Base-by-base conservation (phyloP, 257 asterid species). In the Petunia axillaris region DNA sequence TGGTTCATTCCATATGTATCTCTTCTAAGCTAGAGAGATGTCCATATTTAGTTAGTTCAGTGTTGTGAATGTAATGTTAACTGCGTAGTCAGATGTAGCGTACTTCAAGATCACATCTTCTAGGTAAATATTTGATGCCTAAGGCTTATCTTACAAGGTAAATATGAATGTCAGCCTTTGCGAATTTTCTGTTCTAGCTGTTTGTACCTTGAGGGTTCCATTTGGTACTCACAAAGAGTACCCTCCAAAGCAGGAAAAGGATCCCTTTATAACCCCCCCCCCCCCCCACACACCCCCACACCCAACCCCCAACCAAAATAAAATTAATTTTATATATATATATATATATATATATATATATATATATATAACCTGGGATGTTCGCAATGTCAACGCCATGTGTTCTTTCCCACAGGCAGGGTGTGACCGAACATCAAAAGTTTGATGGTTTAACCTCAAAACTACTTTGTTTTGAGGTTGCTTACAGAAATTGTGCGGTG, bases 51-150 rank as follows among this genome's bases (percentile, higher is more conserved):
- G 77, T 48, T 48, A 71, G 77, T 11, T 50, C 78, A 73, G 78
- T 48, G 62, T 73, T 73, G 77, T 73, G 46, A 50, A 73, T 73
- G 78, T 73, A 35, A 71, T 35, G 44, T 60, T 71, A 50, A 71
- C 35, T 48, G 40, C 48, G 46, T 13, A 53, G 46, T 73, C 78
- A 73, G 78, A 35, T 73, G 41, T 71, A 71, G 77, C 35, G 60
- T 48, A 48, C 77, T 71, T 25, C 10, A 71, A 25, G n/a, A 46
- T 71, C 60, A 2, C 25, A 73, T 50, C 46, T 73, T 73, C 78
- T 73, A 73, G 78, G 78, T 73, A 73, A 73, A 35, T 73, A 73
- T 73, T 11, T 50, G 8, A 73, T 73, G 78, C 78, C 78, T 73
- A 48, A 25, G 78, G 44, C 36, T 50, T 11, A 73, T 6, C 44